phyloP scores from a whole-genome alignment of 306 rosid species.

The Corylus avellana region DNA sequence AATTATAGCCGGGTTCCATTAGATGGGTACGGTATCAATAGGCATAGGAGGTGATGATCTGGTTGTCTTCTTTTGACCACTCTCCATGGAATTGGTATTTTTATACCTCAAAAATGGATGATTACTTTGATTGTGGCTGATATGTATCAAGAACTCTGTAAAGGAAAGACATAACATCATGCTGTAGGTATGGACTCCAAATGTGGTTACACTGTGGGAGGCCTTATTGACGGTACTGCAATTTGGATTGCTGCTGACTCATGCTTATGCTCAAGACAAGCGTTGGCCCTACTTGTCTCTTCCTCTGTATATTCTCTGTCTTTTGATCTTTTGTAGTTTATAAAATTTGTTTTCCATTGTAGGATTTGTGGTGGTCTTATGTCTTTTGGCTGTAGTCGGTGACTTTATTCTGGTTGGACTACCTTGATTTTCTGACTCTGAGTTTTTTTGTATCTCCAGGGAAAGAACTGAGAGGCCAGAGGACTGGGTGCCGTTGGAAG shows the following conservation, averaged over 20 bases:
- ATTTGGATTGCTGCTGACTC: constrained; percentile 77
- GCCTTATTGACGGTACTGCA: constrained; percentile 87
- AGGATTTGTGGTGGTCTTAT: constrained; percentile 6
- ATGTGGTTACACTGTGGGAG: constrained; percentile 85
- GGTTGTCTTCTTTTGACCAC: constrained; percentile 18
- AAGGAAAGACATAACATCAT: constrained; percentile 10
- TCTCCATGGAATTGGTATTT: constrained; percentile 11
- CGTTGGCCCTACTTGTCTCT: constrained; percentile 90
- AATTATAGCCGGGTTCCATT: constrained; percentile 9
- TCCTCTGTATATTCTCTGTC: constrained; percentile 61
- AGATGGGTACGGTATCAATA: background rate
- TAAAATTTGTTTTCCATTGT: constrained; percentile 6
- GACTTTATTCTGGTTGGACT: constrained; percentile 19
- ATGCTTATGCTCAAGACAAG: constrained; percentile 98
- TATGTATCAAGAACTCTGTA: constrained; percentile 21
- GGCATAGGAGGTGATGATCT: constrained; percentile 15
- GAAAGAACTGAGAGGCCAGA: constrained; percentile 81
- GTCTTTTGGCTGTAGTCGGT: constrained; percentile 14
- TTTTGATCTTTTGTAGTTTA: constrained; percentile 6
- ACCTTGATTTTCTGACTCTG: constrained; percentile 30
- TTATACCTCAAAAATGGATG: background rate
- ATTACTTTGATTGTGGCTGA: constrained; percentile 10
- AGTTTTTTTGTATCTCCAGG: constrained; percentile 46
- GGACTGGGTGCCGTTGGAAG: constrained; percentile 92
- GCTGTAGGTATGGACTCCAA: constrained; percentile 89